Conservation (phyloP, 2,329 filamentous ascomycete genomes). For the Claviceps maximensis region DNA sequence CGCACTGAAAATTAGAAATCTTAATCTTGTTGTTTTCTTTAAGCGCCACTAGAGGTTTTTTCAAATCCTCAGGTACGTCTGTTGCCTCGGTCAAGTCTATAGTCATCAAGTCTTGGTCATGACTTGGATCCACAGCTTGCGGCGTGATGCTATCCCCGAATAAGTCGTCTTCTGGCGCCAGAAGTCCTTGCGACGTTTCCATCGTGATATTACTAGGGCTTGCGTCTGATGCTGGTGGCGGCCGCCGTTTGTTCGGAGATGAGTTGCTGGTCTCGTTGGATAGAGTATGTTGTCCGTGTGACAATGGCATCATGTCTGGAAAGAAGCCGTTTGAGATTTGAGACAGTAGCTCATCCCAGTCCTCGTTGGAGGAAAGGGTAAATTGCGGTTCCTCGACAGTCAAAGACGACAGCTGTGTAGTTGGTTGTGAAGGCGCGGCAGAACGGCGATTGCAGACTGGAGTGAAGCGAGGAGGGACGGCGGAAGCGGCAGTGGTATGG, state of each 20-base stretch:
- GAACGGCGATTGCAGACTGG: constrained; percentile 8
- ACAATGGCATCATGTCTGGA: constrained; percentile 17
- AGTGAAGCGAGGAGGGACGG: constrained; percentile 6
- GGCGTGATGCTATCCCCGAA: constrained; percentile 13
- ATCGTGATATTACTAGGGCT: neutral
- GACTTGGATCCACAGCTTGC: neutral
- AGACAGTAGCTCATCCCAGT: constrained; percentile 14
- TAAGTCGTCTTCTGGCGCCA: constrained; percentile 13
- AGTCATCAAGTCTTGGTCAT: constrained; percentile 15
- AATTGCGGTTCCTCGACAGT: constrained; percentile 14
- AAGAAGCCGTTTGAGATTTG: constrained; percentile 17
- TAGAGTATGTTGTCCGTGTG: neutral
- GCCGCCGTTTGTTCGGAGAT: constrained; percentile 15
- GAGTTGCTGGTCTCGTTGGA: neutral
- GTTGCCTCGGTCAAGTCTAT: constrained; percentile 27
- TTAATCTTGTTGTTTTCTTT: constrained; percentile 37
- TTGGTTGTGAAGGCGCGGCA: constrained; percentile 12
- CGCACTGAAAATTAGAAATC: constrained; percentile 46
- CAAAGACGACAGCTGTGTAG: constrained; percentile 9
- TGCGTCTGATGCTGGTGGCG: constrained; percentile 8
- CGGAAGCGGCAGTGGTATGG: constrained; percentile 2
- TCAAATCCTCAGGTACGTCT: constrained; percentile 29
- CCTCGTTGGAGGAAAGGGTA: constrained; percentile 16
- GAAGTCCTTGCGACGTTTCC: neutral
- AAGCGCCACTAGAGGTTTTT: constrained; percentile 17